These are phyloP conservation scores for Stephanodiscus minutulus DNA, from an alignment of 108 stramenopile genomes.

Conservation along the genomic window DNA sequence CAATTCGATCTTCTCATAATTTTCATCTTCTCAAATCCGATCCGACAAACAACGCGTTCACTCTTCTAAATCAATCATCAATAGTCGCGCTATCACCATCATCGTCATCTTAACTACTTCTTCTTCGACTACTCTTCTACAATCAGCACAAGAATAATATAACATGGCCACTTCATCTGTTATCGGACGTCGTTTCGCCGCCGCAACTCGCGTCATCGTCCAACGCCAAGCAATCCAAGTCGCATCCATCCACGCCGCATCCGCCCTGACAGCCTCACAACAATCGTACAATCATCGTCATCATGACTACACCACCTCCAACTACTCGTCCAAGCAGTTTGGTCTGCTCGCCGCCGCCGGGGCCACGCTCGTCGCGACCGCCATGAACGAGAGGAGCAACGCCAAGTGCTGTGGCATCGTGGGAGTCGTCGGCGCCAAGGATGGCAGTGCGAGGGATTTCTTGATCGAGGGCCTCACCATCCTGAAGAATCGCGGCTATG, in stretches of 20 bases:
- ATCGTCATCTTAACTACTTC: background rate
- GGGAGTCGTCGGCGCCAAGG: slow-evolving; percentile 53
- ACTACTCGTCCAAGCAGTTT: background rate
- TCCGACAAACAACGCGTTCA: too few species aligned
- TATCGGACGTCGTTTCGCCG: slow-evolving; percentile 23
- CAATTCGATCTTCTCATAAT: too few species aligned
- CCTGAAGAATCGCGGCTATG: slow-evolving; percentile 98
- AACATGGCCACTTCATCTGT: slow-evolving; percentile 28
- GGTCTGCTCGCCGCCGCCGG: slow-evolving; percentile 25
- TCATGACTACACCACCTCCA: background rate
- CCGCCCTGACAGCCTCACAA: slow-evolving; percentile 2
- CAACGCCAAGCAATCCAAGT: slow-evolving; percentile 28
- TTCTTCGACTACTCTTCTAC: background rate
- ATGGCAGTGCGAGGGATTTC: slow-evolving; percentile 59
- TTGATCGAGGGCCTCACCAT: slow-evolving; percentile 94
- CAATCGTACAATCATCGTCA: slow-evolving; percentile 8
- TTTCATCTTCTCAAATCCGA: too few species aligned
- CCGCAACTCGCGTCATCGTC: slow-evolving; percentile 21
- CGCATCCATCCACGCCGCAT: slow-evolving; percentile 14
- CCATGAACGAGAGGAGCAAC: background rate
- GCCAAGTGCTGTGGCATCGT: slow-evolving; percentile 62
- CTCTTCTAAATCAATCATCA: background rate
- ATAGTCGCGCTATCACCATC: background rate
- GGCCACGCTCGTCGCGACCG: background rate
- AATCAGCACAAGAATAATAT: background rate